phyloP scores from a whole-genome alignment of 2,329 filamentous ascomycete genomes.

The Phialophora expanda region DNA sequence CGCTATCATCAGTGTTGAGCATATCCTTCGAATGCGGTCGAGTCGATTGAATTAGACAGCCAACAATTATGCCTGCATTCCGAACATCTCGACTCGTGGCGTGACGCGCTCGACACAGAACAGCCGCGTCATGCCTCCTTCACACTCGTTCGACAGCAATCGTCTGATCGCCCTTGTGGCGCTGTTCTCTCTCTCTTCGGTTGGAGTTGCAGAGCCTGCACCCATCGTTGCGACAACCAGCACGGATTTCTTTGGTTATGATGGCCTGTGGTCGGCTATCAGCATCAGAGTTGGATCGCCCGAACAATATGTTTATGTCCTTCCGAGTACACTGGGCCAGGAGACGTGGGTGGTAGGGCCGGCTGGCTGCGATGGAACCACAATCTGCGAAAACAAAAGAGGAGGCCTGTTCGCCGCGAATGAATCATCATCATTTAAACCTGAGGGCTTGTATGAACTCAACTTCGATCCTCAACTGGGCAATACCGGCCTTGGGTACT shows the following conservation, averaged over 20 bases:
- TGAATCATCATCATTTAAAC: constrained; percentile 43
- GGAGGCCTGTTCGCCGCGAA: constrained; percentile 44
- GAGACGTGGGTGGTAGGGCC: constrained; percentile 43
- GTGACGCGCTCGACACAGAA: constrained; percentile 20
- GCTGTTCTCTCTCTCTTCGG: constrained; percentile 7
- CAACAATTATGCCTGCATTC: constrained; percentile 11
- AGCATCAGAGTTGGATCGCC: constrained; percentile 42
- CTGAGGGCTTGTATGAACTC: constrained; percentile 41
- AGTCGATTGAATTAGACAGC: neutral
- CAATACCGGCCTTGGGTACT: constrained; percentile 42
- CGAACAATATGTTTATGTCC: constrained; percentile 42
- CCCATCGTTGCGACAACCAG: constrained; percentile 33
- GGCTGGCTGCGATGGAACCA: constrained; percentile 41
- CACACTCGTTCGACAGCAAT: neutral
- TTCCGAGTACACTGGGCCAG: constrained; percentile 42
- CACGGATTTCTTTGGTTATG: constrained; percentile 40
- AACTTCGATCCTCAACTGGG: constrained; percentile 37
- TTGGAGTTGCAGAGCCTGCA: constrained; percentile 14
- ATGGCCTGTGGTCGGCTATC: constrained; percentile 42
- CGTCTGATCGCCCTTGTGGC: constrained; percentile 12
- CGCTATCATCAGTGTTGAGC: neutral
- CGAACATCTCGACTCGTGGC: constrained; percentile 9
- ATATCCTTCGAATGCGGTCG: neutral
- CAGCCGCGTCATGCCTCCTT: neutral
- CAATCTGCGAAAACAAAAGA: constrained; percentile 40